Conservation (phyloP, 768 basidiomycete genomes). For the Mycena epipterygia region DNA sequence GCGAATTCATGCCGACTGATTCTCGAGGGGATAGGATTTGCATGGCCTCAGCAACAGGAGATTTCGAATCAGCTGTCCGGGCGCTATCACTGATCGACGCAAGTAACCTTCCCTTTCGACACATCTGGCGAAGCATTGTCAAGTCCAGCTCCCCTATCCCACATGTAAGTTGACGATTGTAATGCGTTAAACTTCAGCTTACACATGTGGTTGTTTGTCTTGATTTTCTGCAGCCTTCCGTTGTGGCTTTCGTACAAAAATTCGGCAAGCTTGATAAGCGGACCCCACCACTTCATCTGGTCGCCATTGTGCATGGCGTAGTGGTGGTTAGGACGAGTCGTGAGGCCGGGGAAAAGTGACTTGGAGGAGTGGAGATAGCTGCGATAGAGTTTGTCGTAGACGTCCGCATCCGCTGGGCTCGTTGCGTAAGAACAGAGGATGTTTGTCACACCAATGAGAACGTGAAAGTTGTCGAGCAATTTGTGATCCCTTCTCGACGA, state of each 20-base stretch:
- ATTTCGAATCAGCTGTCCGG: not conserved
- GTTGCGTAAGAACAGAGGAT: constrained; percentile 12
- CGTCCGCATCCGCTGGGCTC: constrained; percentile 7
- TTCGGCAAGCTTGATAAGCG: constrained; percentile 30
- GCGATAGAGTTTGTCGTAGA: not conserved
- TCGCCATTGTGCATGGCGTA: constrained; percentile 8
- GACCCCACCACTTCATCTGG: constrained; percentile 34
- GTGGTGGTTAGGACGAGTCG: constrained; percentile 24
- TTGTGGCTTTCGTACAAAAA: constrained; percentile 32
- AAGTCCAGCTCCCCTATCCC: constrained; percentile 1
- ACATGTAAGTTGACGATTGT: not conserved
- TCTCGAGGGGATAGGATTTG: not conserved
- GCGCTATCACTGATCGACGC: not conserved
- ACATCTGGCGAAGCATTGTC: constrained; percentile 6
- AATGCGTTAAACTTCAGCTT: not conserved
- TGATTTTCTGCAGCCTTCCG: constrained; percentile 24
- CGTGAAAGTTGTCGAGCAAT: constrained; percentile 23
- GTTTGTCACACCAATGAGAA: constrained; percentile 22
- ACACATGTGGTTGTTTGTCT: too few species aligned
- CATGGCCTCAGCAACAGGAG: not conserved
- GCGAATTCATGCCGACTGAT: not conserved
- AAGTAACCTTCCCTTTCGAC: constrained; percentile 5
- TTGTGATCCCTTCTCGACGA: not conserved
- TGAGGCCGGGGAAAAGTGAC: constrained; percentile 20
- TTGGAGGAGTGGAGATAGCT: constrained; percentile 12